Evolutionary conservation across 768 basidiomycete genomes (phyloP).

Genomic region (Russula emetica): DNA sequence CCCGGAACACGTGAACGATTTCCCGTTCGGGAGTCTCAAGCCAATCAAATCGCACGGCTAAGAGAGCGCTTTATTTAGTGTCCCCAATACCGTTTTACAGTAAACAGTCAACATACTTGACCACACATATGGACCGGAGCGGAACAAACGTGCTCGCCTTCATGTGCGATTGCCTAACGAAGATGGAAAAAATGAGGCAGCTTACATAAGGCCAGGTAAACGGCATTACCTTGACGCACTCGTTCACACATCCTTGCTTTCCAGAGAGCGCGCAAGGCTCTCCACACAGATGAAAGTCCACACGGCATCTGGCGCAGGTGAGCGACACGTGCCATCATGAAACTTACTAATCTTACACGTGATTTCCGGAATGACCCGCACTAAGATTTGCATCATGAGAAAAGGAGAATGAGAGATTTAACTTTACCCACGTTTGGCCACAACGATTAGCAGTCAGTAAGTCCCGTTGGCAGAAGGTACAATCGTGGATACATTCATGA

Average conservation of each 20-base stretch:
- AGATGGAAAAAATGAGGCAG: neutral
- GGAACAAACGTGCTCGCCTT: constrained; percentile 51
- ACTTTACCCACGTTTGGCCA: constrained; percentile 43
- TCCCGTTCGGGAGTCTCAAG: constrained; percentile 20
- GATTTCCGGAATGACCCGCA: constrained; percentile 53
- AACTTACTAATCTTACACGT: constrained; percentile 40
- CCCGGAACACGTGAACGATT: constrained; percentile 17
- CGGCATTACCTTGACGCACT: constrained; percentile 47
- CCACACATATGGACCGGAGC: constrained; percentile 54
- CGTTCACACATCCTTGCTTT: constrained; percentile 47
- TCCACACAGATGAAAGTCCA: constrained; percentile 52
- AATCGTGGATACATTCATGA: constrained; percentile 45
- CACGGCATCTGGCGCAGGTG: constrained; percentile 44
- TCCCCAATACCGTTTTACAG: too few relatives aligned
- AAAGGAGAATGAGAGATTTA: neutral
- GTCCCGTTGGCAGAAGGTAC: constrained; percentile 42
- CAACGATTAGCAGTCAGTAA: constrained; percentile 34
- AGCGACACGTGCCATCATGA: neutral
- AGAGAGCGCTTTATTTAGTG: neutral
- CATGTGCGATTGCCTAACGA: constrained; percentile 47
- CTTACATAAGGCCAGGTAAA: neutral
- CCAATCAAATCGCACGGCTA: constrained; percentile 25
- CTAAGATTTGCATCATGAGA: constrained; percentile 31
- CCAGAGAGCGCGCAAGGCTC: constrained; percentile 44
- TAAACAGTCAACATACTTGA: constrained; percentile 37